Evolutionary conservation across 1,284 basidiomycete genomes (phyloP).

Genomic region (Leccinum pachyderme): DNA sequence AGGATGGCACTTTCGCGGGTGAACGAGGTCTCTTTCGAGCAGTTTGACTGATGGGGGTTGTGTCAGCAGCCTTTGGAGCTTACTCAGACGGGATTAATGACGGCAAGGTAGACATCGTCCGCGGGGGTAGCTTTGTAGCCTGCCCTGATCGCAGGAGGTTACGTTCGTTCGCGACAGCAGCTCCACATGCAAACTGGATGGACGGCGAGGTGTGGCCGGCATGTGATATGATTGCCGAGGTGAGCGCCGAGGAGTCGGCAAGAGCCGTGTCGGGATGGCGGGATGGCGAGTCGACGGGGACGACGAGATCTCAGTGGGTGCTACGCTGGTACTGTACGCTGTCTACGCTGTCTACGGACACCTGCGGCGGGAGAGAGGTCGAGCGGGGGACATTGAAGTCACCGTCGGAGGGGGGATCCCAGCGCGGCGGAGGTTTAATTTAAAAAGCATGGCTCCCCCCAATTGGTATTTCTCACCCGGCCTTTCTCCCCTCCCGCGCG

Average conservation of each 20-base stretch:
- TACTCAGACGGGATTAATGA: conserved; percentile 1
- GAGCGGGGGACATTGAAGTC: background rate
- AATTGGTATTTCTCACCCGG: conserved; percentile 29
- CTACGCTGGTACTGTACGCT: background rate
- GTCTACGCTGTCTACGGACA: background rate
- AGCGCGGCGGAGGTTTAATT: conserved; percentile 27
- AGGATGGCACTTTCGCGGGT: conserved; percentile 15
- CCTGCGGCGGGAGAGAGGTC: background rate
- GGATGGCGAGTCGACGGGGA: background rate
- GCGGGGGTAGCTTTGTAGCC: background rate
- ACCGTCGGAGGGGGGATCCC: background rate
- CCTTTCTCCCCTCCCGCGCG: conserved; percentile 24
- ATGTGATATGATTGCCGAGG: conserved; percentile 4
- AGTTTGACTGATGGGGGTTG: conserved; percentile 1
- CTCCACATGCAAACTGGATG: background rate
- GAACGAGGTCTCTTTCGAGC: background rate
- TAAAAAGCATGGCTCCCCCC: conserved; percentile 29
- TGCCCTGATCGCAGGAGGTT: conserved; percentile 4
- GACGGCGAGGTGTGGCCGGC: background rate
- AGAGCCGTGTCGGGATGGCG: conserved; percentile 9
- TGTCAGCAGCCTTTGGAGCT: conserved; percentile 6
- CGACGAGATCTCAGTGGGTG: background rate
- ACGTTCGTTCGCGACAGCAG: background rate
- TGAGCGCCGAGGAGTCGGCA: background rate
- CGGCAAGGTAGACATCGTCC: background rate